phyloP scores from a whole-genome alignment of 768 basidiomycete genomes.

The Trametes maxima region DNA sequence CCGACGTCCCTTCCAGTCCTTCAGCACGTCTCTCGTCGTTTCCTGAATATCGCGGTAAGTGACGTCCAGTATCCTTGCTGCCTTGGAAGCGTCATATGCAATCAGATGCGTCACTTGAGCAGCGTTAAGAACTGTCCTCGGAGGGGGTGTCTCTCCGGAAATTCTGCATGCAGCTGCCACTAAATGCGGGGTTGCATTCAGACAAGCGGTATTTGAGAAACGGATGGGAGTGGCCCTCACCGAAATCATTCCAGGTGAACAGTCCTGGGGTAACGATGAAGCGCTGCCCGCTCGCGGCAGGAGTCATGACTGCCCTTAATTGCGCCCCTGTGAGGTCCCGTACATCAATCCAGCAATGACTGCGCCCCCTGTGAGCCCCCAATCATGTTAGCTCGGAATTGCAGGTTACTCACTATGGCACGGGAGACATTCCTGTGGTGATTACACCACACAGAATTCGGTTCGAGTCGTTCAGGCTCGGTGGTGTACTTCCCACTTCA shows the following conservation, averaged over 20 bases:
- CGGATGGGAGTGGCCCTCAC: background rate
- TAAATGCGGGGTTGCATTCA: no score
- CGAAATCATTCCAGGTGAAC: constrained; percentile 20
- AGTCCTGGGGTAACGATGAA: constrained; percentile 33
- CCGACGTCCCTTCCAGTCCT: no score
- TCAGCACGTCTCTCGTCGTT: no score
- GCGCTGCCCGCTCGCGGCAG: constrained; percentile 40
- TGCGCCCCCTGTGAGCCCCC: background rate
- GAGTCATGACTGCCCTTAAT: constrained; percentile 29
- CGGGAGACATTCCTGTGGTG: background rate
- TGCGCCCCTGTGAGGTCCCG: constrained; percentile 37
- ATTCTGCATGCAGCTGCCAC: no score
- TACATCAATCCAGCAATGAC: constrained; percentile 35
- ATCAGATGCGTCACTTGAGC: no score
- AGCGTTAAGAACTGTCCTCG: no score
- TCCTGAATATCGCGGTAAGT: no score
- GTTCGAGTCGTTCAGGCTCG: constrained; percentile 38
- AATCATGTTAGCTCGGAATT: background rate
- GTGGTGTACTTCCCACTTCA: constrained; percentile 31
- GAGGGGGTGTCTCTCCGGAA: no score
- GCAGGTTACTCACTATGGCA: background rate
- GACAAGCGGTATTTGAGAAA: no score
- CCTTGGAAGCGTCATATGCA: no score
- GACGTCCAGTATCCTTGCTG: no score
- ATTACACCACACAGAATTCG: constrained; percentile 12